Evolutionary conservation across 2,329 filamentous ascomycete genomes (phyloP), one percentile per base, ranked within the genome.

Genomic region (Neonectria ditissima): DNA sequence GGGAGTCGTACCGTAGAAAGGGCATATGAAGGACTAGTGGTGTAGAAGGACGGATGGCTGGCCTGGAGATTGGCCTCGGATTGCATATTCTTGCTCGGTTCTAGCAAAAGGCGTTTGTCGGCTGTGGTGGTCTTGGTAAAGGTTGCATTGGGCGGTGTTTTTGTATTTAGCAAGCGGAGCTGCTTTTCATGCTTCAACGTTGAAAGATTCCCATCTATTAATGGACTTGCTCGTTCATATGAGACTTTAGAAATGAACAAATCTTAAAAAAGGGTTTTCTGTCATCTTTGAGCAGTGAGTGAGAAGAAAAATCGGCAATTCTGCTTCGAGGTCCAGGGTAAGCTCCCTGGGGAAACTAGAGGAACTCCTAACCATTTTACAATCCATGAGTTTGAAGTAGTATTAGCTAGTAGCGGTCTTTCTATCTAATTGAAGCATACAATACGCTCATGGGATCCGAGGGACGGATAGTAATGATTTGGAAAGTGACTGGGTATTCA

Each of bases 1-100:
- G 87, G 87, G 1, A 84, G 82, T 13, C 80, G 83, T 48, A 83
- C 84, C 2, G 82, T 89, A 2, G 86, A 89, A 73, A 81, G 83
- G 67, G 87, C 87, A 2, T 86, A 83, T 64, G 83, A 84, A 30
- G 84, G 85, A 2, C 71, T 87, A 51, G 59, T 69, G 41, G 69
- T 63, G 54, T 76, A 64, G 57, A 22, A 16, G 60, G 45, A 52
- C 54, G 47, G 52, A 60, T 39, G 59, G 52, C 34, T 55, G 34
- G 47, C 50, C 26, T 41, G 58, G 62, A 52, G 58, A 63, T 73
- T 2, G 67, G 58, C 64, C 69, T 64, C 61, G 69, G 60, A 72
- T 62, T 63, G 55, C 59, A 70, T 59, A 62, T 69, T 73, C 28
- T 59, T 52, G 56, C 51, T 32, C 53, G 44, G 56, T 55, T 55